Conservation (phyloP, 108 stramenopile genomes). For the Stephanodiscus minutulus region DNA sequence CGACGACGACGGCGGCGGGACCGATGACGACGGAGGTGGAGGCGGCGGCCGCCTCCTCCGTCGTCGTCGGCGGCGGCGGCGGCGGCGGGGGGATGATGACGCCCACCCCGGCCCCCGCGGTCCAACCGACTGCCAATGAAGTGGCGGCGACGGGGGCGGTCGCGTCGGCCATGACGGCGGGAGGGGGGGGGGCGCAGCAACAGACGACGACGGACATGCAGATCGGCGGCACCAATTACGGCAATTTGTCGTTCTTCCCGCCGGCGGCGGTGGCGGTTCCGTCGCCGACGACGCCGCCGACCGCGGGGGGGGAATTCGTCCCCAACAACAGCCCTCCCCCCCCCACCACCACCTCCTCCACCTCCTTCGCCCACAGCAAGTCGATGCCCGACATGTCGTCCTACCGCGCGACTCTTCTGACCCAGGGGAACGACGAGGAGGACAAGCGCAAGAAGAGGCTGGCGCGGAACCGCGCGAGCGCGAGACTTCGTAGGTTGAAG, state of each 20-base stretch:
- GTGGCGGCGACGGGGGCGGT: no score
- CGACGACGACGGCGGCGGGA: no score
- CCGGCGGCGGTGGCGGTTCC: background rate
- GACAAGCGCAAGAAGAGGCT: slow-evolving; percentile 83
- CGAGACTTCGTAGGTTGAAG: slow-evolving; percentile 74
- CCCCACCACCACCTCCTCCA: background rate
- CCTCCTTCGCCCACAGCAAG: slow-evolving; percentile 42
- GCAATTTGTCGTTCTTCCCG: background rate
- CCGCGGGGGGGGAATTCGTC: no score
- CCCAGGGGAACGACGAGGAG: slow-evolving; percentile 67
- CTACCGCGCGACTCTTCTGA: slow-evolving; percentile 8
- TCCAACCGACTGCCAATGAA: no score
- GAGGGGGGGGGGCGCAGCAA: no score
- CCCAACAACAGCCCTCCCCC: slow-evolving; percentile 8
- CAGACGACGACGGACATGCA: no score
- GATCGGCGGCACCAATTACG: background rate
- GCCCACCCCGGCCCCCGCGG: no score
- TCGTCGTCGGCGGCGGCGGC: background rate
- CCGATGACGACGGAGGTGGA: slow-evolving; percentile 14
- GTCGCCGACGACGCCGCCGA: no score
- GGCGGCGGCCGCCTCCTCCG: slow-evolving; percentile 3
- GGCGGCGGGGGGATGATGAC: background rate
- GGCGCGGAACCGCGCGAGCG: slow-evolving; percentile 86
- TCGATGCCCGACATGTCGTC: slow-evolving; percentile 80
- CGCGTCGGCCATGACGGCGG: no score